Evolutionary conservation across 2,329 filamentous ascomycete species (phyloP), one percentile per base, ranked within the genome.

Genomic region (Ophiocordyceps camponoti-leonardi): DNA sequence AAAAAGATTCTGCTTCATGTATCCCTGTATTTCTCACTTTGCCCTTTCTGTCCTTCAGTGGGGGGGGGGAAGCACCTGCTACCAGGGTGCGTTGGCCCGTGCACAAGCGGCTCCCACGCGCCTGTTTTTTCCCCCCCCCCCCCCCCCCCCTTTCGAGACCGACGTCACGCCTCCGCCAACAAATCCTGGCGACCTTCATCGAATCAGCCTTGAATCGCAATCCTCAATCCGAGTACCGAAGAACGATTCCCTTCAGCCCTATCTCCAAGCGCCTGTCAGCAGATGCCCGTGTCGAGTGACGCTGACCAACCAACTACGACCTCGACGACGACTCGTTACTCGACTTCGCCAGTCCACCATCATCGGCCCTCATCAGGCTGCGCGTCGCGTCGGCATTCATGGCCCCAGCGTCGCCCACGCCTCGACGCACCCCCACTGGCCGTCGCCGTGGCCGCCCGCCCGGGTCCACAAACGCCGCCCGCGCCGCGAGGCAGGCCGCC

Each of bases 381-480:
- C 41, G 30, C 33, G 33, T 23, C 43, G 46, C 37, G 42, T 30
- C 22, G 18, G n/a, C 18, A 42, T 31, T 41, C 44, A 63, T 63
- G 61, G 56, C 61, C 51, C 55, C 59, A 33, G 52, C 58, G 33
- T 58, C 61, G 44, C 55, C 63, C 35, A 66, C 63, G 39, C 66
- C 67, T 45, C 61, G 65, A 52, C 58, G 65, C 42, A 60, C 61
- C 19, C 58, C 64, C 8, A 65, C 65, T 31, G 65, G 64, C 43
- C 64, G 69, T 44, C 68, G 67, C 44, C 62, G 69, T 46, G 69
- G 69, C 44, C 64, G 70, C 40, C 69, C 70, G 22, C 63, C 62
- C 3, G 65, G 65, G 41, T 59, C 63, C 11, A 65, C 63, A 30
- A 67, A 66, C 49, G 63, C 65, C 35, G 61, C 60, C 46, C 61